Base-by-base conservation (phyloP, 1,139 yeast genomes). In the Zygosaccharomyces pseudobailii region DNA sequence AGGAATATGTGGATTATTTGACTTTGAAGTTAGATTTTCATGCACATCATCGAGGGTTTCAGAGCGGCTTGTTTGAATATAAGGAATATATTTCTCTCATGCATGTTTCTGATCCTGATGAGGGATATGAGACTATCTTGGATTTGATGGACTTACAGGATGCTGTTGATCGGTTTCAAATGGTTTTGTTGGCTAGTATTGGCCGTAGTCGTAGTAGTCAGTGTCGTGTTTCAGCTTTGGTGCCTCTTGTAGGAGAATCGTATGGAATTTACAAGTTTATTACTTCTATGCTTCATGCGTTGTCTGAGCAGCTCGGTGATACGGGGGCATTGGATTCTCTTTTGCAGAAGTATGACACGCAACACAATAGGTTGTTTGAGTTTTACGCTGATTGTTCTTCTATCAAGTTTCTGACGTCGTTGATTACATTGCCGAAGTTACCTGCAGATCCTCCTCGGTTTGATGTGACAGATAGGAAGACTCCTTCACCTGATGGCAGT, bases 331-430 rank as follows among this genome's bases (percentile, higher is more conserved):
- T 92, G 53, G 79, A 78, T 52, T 92, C 92, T 3, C 71, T 92
- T 55, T 75, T 82, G 57, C 81, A 83, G 42, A 75, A 94, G 49
- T 90, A 82, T 61, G 76, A 76, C 56, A 74, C 84, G n/a, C 97
- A 90, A 63, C 96, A 90, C 65, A 75, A 77, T 37, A 78, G 88
- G 61, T 71, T 92, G 49, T 79, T 84, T 58, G 94, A 88, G 57
- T 88, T 92, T 58, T 92, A 87, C 69, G 87, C 94, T 35, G 96
- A 90, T 62, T 88, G 96, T 66, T 84, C 92, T 21, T 80, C 92
- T 1, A 80, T 92, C 53, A 85, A 86, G 64, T 88, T 85, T 61
- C 76, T 92, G 61, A 82, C 95, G 2, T 80, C 90, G 43, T 76
- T 92, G 65, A 84, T 92, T 41, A 84, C 94, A 3, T 83, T 92